Conservation (phyloP, 768 basidiomycete genomes). For the Lactifluus hygrophoroides region DNA sequence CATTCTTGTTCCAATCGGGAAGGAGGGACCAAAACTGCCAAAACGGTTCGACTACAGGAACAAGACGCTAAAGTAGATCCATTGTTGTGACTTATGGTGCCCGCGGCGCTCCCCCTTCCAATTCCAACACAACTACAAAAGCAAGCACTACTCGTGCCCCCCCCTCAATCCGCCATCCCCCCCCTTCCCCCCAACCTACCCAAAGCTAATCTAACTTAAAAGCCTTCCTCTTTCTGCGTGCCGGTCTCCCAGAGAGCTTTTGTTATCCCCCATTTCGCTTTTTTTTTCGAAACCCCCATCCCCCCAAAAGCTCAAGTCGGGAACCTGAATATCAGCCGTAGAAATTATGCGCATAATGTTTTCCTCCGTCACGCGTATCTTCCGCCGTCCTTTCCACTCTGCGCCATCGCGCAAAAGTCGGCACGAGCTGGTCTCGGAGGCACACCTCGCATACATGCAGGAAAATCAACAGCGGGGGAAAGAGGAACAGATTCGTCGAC, state of each 20-base stretch:
- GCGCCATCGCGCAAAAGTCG: conserved; percentile 3
- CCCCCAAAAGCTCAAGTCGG: too few species aligned
- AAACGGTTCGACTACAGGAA: too few species aligned
- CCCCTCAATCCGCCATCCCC: too few species aligned
- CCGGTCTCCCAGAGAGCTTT: neutral
- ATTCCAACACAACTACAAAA: too few species aligned
- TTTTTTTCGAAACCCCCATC: too few species aligned
- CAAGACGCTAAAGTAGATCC: too few species aligned
- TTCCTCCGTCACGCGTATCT: conserved; percentile 8
- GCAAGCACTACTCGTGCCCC: too few species aligned
- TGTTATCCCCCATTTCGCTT: neutral
- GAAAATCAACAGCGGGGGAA: neutral
- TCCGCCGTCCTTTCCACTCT: conserved; percentile 6
- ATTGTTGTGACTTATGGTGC: too few species aligned
- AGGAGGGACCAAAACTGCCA: too few species aligned
- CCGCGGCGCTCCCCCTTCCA: too few species aligned
- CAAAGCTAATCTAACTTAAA: neutral
- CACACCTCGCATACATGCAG: conserved; percentile 4
- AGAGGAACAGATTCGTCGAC: neutral
- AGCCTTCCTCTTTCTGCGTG: neutral
- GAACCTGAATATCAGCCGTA: too few species aligned
- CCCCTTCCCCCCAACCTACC: neutral
- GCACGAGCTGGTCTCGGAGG: conserved; percentile 15
- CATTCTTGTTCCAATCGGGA: too few species aligned
- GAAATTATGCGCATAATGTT: conserved; percentile 4